These are phyloP conservation scores for Suhomyces sp. DNA, from an alignment of 805 yeast species.

Conservation along the genomic window DNA sequence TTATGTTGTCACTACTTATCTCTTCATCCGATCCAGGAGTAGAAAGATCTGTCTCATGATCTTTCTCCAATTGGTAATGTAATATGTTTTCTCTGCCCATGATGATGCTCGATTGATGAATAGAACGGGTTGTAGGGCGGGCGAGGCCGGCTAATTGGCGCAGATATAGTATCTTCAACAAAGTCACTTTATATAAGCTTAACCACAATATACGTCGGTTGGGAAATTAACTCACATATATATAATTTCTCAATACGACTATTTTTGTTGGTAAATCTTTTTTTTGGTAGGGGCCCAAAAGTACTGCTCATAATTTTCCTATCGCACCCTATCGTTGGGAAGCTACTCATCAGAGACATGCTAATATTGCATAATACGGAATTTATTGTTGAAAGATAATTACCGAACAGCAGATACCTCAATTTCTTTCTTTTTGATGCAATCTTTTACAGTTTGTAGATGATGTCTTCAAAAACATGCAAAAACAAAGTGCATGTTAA, in stretches of 20 bases:
- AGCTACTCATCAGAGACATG: no score
- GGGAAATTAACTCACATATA: no score
- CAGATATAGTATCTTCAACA: conserved; percentile 1
- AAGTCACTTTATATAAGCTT: conserved; percentile 2
- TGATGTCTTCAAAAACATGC: neutral
- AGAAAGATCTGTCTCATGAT: conserved; percentile 35
- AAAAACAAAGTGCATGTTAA: neutral
- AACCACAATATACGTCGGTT: no score
- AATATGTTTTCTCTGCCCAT: conserved; percentile 46
- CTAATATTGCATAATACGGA: no score
- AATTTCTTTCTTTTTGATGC: neutral
- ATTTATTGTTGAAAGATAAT: no score
- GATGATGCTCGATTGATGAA: neutral
- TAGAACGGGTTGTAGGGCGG: conserved; percentile 1
- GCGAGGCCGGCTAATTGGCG: conserved; percentile 4
- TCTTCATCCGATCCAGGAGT: conserved; percentile 1
- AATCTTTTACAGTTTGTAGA: conserved; percentile 5
- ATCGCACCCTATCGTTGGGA: no score
- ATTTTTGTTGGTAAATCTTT: no score
- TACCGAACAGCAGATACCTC: no score
- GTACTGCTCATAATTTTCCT: no score
- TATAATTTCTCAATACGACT: no score
- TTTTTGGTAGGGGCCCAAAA: no score
- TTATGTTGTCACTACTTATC: neutral
- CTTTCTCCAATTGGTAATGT: conserved; percentile 41